Percentiles rank a stretch among this genome's conserved stretches.
These are phyloP conservation scores for Colletotrichum magnum DNA, from an alignment of 2,329 filamentous ascomycete genomes.

Conservation along the genomic window DNA sequence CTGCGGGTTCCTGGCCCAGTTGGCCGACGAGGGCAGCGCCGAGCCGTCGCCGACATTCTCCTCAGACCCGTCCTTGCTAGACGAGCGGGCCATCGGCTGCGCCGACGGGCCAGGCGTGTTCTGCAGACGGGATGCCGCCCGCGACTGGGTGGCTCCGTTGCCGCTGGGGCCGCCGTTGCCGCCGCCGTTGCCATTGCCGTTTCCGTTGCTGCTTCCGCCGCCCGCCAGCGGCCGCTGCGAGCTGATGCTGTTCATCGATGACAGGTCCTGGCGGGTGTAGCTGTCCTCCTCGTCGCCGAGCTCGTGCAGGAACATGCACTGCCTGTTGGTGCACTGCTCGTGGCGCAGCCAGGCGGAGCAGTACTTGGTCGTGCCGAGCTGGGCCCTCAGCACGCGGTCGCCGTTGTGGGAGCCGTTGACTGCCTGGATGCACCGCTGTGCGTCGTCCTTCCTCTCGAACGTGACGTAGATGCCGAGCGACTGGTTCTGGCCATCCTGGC, in stretches of 20 bases:
- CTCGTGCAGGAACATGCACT: slow-evolving; percentile 98
- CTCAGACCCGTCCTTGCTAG: slow-evolving; percentile 83
- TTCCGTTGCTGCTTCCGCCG: slow-evolving; percentile 33
- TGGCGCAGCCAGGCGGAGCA: slow-evolving; percentile 97
- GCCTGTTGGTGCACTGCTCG: slow-evolving; percentile 93
- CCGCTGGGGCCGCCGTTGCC: not conserved
- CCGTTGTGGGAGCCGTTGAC: slow-evolving; percentile 95
- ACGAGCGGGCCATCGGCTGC: slow-evolving; percentile 80
- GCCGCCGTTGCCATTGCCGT: slow-evolving; percentile 43
- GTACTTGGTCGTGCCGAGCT: slow-evolving; percentile 94
- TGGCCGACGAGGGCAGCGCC: slow-evolving; percentile 93
- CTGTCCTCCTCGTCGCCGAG: slow-evolving; percentile 98
- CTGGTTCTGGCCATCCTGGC: slow-evolving; percentile 80
- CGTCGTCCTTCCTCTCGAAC: slow-evolving; percentile 92
- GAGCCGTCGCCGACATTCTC: slow-evolving; percentile 80
- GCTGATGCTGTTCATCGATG: slow-evolving; percentile 91
- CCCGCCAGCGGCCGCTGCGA: slow-evolving; percentile 76
- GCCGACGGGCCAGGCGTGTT: slow-evolving; percentile 56
- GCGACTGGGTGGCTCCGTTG: slow-evolving; percentile 65
- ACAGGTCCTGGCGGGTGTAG: slow-evolving; percentile 94
- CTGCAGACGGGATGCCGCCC: slow-evolving; percentile 68
- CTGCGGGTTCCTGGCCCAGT: slow-evolving; percentile 84
- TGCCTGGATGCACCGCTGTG: slow-evolving; percentile 88
- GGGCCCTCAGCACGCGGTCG: slow-evolving; percentile 85
- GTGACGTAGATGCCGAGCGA: slow-evolving; percentile 99